Evolutionary conservation across 2,329 filamentous ascomycete genomes (phyloP).

Genomic region (Cercospora brassicicola): DNA sequence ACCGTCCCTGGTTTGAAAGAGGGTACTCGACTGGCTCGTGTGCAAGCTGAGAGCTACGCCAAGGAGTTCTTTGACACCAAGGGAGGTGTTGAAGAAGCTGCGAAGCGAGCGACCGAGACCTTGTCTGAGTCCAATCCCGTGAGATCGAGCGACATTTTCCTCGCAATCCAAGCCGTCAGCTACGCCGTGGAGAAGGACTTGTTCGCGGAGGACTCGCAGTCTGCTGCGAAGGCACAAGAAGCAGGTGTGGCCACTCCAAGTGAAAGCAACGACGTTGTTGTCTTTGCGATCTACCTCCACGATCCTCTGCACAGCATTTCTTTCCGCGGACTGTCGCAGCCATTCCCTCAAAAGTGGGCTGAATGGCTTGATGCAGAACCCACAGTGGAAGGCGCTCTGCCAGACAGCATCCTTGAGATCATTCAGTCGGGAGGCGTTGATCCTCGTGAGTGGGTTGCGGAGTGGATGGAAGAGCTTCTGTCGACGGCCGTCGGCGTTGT

Average conservation of each 20-base stretch:
- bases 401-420: constrained; percentile 84
- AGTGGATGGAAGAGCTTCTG: constrained; percentile 92
- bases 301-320: constrained; percentile 91
- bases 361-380: constrained; percentile 81
- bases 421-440: constrained; percentile 74
- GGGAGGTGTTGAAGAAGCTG: constrained; percentile 78
- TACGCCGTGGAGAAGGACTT: constrained; percentile 64
- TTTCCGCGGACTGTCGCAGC: constrained; percentile 79
- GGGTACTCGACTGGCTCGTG: constrained; percentile 86
- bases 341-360: constrained; percentile 80
- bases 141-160: constrained; percentile 88
- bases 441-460: constrained; percentile 92
- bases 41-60: constrained; percentile 84
- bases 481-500: constrained; percentile 77
- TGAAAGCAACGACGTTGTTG: constrained; percentile 61
- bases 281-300: constrained; percentile 75
- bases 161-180: constrained; percentile 85
- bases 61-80: constrained; percentile 76
- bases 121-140: constrained; percentile 85
- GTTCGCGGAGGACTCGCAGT: constrained; percentile 58
- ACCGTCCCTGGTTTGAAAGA: constrained; percentile 77
- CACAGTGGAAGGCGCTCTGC: constrained; percentile 55
- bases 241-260: constrained; percentile 36
- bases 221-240: constrained; percentile 4
- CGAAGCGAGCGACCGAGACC: constrained; percentile 74